Percentiles rank a stretch among this genome's conserved stretches.
These are phyloP conservation scores for Beauveria pseudobassiana DNA, from an alignment of 2,329 filamentous ascomycete species.

Conservation along the genomic window DNA sequence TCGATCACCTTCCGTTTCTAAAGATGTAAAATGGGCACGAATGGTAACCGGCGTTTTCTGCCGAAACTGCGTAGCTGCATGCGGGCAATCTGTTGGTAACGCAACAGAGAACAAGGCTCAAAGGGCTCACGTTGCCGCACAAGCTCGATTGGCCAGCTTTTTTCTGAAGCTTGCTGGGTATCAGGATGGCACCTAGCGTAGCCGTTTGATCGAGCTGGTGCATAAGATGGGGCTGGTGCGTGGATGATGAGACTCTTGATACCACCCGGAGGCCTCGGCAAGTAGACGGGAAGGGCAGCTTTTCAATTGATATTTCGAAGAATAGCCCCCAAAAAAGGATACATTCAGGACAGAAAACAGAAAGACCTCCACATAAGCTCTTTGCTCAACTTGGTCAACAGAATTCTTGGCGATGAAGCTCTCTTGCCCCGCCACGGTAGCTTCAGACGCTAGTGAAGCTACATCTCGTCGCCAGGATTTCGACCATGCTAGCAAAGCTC, in stretches of 20 bases:
- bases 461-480: neutral
- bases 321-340: neutral
- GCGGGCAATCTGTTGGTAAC: too few relatives aligned
- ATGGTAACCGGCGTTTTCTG: too few relatives aligned
- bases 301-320: neutral
- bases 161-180: neutral
- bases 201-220: slow-evolving; percentile 6
- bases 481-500: neutral
- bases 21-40: too few relatives aligned
- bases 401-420: neutral
- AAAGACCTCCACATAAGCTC: neutral
- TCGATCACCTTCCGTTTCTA: too few relatives aligned
- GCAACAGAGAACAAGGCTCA: neutral
- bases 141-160: neutral
- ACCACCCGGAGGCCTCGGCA: neutral
- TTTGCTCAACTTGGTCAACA: neutral
- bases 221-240: neutral
- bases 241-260: neutral
- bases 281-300: neutral
- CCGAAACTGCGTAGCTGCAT: neutral
- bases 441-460: neutral
- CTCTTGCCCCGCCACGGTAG: neutral
- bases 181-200: neutral
- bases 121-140: neutral
- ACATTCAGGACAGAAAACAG: neutral